Base-by-base conservation (phyloP, 164 flowering plant species). In the Platanus orientalis region DNA sequence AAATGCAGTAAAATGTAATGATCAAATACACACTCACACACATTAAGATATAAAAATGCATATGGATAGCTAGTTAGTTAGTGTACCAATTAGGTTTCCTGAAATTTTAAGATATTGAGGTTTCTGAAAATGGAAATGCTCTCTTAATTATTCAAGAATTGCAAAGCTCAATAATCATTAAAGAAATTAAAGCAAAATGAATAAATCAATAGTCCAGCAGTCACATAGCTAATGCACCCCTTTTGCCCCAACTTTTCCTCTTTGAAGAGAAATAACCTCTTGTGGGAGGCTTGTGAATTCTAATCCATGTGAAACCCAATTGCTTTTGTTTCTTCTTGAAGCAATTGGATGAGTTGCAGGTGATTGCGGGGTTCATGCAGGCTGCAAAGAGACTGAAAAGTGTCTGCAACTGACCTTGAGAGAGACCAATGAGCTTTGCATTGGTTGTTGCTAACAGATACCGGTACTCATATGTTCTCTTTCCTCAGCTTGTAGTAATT, bases 321-420 rank as follows among this genome's bases (percentile, higher is more conserved):
- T 73, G 75, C 39, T 60, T 53, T 57, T 27, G 21, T 51, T 25
- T 58, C 36, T 58, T 69, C 51, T 62, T 80, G 81, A 58, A 92
- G 96, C 92, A 88, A 87, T 76, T 93, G 89, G 98, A 93, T 58
- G 98, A 93, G 87, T 67, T 88, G 79, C 96, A 93, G 80, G 98
- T 93, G 20, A 88, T 93, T 27, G 76, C 75, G 20, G 92, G 90
- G 54, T 93, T 93, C 68, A 92, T 79, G 63, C 81, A 88, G 69
- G 86, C 96, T 32, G 96, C 97, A 0, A 93, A 84, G 85, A 80
- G 92, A 66, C 75, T 88, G 70, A 93, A 93, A 80, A 79, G 84
- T 3, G 79, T 81, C 32, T 84, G 94, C 85, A 84, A 83, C 72
- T 84, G 81, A 89, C n/a, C n/a, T 51, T 44, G 54, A 24, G 57